A percentile compares a stretch with the other conserved stretches of the same genome.
Evolutionary conservation across 2,329 filamentous ascomycete species (phyloP).

Genomic region (Epichloe scottii): DNA sequence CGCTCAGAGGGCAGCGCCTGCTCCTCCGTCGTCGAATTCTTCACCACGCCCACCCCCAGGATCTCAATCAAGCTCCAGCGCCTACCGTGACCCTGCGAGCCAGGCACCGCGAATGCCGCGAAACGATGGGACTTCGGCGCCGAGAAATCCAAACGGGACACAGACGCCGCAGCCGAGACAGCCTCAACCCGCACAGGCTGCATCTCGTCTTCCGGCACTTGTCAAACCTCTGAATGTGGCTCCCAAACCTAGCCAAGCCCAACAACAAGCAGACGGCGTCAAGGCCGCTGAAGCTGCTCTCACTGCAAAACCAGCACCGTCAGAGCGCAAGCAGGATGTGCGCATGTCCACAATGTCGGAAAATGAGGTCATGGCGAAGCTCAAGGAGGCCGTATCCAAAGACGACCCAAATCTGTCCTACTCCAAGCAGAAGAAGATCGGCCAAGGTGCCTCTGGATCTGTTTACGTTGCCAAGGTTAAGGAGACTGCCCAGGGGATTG

Average conservation of each 20-base stretch:
- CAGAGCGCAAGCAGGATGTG: conserved; percentile 77
- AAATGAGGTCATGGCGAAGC: conserved; percentile 89
- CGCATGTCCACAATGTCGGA: conserved; percentile 99
- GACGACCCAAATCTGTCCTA: conserved; percentile 91
- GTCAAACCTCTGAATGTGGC: conserved; percentile 73
- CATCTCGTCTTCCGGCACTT: conserved; percentile 42
- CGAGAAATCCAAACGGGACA: conserved; percentile 45
- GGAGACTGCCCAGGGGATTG: conserved; percentile 75
- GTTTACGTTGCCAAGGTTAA: conserved; percentile 97
- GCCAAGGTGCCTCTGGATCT: conserved; percentile 92
- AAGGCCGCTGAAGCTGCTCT: conserved; percentile 85
- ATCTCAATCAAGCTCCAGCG: conserved; percentile 37
- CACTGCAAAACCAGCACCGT: conserved; percentile 62
- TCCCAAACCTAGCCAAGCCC: conserved; percentile 43
- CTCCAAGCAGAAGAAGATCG: conserved; percentile 99
- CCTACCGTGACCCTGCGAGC: conserved; percentile 26
- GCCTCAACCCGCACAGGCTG: conserved; percentile 31
- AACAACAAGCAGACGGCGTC: conserved; percentile 49
- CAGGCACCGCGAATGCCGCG: conserved; percentile 34
- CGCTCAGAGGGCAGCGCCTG: conserved; percentile 74
- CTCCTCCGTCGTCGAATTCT: conserved; percentile 39
- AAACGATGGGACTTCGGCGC: conserved; percentile 34
- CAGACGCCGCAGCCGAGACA: conserved; percentile 37
- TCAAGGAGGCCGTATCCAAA: conserved; percentile 89
- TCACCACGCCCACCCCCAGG: conserved; percentile 32